Base-by-base conservation (phyloP, 306 rosid genomes). In the Lagenaria siceraria region DNA sequence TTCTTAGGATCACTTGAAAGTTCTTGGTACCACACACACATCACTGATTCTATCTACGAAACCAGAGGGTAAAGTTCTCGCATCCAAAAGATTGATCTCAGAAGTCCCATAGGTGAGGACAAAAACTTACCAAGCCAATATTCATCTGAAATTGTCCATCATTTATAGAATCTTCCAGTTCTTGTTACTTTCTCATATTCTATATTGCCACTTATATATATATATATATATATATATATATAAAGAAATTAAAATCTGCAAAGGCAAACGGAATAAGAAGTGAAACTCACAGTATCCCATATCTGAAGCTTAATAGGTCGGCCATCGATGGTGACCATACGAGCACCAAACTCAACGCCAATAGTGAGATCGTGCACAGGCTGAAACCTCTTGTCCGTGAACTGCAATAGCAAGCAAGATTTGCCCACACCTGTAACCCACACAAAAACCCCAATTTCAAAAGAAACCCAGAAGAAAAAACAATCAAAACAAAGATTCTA, bases 361-460 rank as follows among this genome's bases (percentile, higher is more conserved):
- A 94, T 94, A 72, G 98, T 91, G 82, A 94, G 96, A 87, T 94
- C 98, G 84, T 94, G 98, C 22, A 94, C 98, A 2, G 98, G 98
- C 79, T 94, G 98, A 82, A 94, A 91, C 82, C 98, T 89, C 85
- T 91, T 91, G 82, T 94, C 98, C 40, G 98, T 94, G 89, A 94
- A 94, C 76, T 94, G 98, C 80, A 94, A 83, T 71, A 94, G 92
- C 86, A 94, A 78, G 77, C 98, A 94, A 0, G 98, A 94, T 85
- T 94, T 94, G 59, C 98, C 98, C 24, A 91, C 98, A 83, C 98
- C 98, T 94, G 79, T 55, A 77, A 31, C 58, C 25, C 48, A 70
- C 11, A 48, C 38, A 71, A 25, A 46, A 46, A 17, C 10, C 40
- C 43, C 19, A 38, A 51, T 19, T 63, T 14, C 27, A 42, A 31